phyloP scores from a whole-genome alignment of 2,329 filamentous ascomycete species.

The Penicillium sp. region DNA sequence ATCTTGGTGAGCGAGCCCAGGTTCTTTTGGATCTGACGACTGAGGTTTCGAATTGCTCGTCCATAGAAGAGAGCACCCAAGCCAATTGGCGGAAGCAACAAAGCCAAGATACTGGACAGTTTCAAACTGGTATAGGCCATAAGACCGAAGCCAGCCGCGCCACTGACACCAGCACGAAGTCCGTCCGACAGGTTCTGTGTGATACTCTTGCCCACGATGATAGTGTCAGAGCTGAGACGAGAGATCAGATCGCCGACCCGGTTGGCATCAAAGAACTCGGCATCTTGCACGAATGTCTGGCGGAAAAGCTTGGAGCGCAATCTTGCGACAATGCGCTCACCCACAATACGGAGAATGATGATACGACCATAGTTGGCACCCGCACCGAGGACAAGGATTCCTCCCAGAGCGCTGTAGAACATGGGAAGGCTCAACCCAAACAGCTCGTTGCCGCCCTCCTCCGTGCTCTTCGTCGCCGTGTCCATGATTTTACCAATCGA shows the following conservation, averaged over 20 bases:
- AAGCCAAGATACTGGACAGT: slow-evolving; percentile 77
- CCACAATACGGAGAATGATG: slow-evolving; percentile 87
- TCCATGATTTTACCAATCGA: slow-evolving; percentile 96
- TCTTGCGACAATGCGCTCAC: slow-evolving; percentile 88
- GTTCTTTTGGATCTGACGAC: slow-evolving; percentile 89
- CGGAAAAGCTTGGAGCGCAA: slow-evolving; percentile 87
- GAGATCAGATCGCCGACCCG: slow-evolving; percentile 95
- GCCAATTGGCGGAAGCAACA: slow-evolving; percentile 89
- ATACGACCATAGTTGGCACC: slow-evolving; percentile 91
- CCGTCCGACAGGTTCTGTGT: slow-evolving; percentile 97
- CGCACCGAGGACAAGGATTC: slow-evolving; percentile 77
- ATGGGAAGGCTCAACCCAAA: slow-evolving; percentile 83
- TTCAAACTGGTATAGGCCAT: slow-evolving; percentile 97
- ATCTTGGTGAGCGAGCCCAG: slow-evolving; percentile 92
- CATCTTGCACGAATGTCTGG: slow-evolving; percentile 92
- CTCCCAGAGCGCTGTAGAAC: slow-evolving; percentile 80
- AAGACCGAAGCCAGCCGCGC: slow-evolving; percentile 80
- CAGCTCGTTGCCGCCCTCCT: slow-evolving; percentile 63
- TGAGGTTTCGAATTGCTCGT: slow-evolving; percentile 81
- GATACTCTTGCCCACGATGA: slow-evolving; percentile 97
- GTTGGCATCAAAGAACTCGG: slow-evolving; percentile 98
- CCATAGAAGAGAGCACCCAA: slow-evolving; percentile 91
- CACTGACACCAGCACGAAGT: slow-evolving; percentile 85
- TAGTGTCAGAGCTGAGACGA: slow-evolving; percentile 89
- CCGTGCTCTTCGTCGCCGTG: slow-evolving; percentile 72